Base-by-base conservation (phyloP, 768 basidiomycete species). In the Podaxis pistillaris region DNA sequence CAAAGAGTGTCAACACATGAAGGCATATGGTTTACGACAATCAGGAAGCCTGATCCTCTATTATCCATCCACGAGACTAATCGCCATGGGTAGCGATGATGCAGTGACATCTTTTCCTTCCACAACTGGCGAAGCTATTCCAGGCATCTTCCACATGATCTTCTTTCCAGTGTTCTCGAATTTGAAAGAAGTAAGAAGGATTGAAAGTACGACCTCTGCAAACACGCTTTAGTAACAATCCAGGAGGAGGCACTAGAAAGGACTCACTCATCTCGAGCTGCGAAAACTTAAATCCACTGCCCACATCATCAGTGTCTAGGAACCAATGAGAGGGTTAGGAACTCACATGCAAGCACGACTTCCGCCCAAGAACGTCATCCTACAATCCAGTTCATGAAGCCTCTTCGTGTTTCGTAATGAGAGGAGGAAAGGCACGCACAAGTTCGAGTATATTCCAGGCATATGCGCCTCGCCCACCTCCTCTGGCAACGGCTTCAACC, bases 401-500 rank as follows among this genome's bases (percentile, higher is more conserved):
- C 37, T n/a, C 38, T 36, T 36, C 30, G 11, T 12, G 4, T 15
- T 22, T 24, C 36, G 13, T 12, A 51, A 17, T 15, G 11, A 4
- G 26, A 38, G 33, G 19, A 44, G 7, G 19, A 49, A 47, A 46
- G 40, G 0, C 28, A 33, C 64, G 26, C 55, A 67, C 66, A 67
- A 33, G 38, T 67, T 54, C 4, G 66, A 67, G 52, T 68, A 71
- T 8, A 71, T 60, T 4, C 68, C 68, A n/a, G 70, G 67, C 13
- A 68, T 58, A 4, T 66, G 58, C 0, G 68, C 66, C 3, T 58
- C 51, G 1, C 50, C 33, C 8, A 78, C 69, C 17, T 61, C 56
- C 4, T 72, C 67, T 1, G 78, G 79, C n/a, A 79, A 68, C 0
- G 72, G 70, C 0, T 69, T 68, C 4, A 80, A 66, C 78, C 78